These are phyloP conservation scores for Myriosclerotinia duriaeana DNA, from an alignment of 2,329 filamentous ascomycete genomes.

Conservation along the genomic window DNA sequence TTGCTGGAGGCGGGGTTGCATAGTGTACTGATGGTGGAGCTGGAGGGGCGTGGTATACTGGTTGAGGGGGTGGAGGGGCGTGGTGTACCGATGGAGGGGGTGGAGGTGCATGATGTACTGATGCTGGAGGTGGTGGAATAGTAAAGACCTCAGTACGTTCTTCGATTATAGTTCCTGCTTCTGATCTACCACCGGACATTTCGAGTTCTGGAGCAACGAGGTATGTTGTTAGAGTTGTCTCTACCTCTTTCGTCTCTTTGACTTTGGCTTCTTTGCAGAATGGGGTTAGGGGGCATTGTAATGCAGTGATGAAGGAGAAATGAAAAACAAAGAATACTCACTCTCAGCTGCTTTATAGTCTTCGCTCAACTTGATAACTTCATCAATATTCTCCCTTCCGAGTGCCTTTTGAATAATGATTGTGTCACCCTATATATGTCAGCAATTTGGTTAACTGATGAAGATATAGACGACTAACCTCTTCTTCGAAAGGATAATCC, in stretches of 20 bases:
- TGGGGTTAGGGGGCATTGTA: conserved; percentile 26
- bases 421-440: conserved; percentile 64
- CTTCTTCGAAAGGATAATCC: conserved; percentile 82
- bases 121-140: conserved; percentile 33
- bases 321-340: conserved; percentile 40
- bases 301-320: conserved; percentile 3
- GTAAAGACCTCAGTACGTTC: conserved; percentile 50
- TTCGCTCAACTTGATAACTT: conserved; percentile 79
- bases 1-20: conserved; percentile 26
- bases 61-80: conserved; percentile 34
- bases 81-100: conserved; percentile 30
- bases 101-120: conserved; percentile 27
- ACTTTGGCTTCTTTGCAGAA: conserved; percentile 25
- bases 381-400: conserved; percentile 87
- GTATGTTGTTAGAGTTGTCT: conserved; percentile 35
- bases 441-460: conserved; percentile 32
- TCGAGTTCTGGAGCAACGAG: conserved; percentile 33
- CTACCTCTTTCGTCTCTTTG: conserved; percentile 13
- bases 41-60: conserved; percentile 28
- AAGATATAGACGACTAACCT: conserved; percentile 54
- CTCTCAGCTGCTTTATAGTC: conserved; percentile 61
- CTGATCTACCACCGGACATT: conserved; percentile 47
- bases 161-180: conserved; percentile 49
- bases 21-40: conserved; percentile 26
- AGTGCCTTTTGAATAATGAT: conserved; percentile 82